phyloP scores from a whole-genome alignment of 2,329 filamentous ascomycete species.

The Coniella vitis region DNA sequence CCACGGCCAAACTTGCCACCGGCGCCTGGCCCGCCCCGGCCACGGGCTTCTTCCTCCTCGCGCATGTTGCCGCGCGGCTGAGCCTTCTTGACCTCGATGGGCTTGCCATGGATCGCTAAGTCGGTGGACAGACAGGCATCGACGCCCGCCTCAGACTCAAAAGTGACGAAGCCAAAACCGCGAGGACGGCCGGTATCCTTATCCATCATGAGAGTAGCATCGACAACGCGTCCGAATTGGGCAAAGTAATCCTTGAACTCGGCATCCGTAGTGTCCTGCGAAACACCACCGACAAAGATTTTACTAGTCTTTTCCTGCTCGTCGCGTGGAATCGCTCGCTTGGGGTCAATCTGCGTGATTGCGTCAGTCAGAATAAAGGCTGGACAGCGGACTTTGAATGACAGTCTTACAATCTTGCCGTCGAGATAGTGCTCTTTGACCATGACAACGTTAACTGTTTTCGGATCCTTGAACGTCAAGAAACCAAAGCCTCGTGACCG shows the following conservation, averaged over 20 bases:
- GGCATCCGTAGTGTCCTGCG: slow-evolving; percentile 91
- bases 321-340: slow-evolving; percentile 92
- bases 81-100: slow-evolving; percentile 96
- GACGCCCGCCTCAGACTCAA: slow-evolving; percentile 91
- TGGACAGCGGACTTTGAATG: too few relatives aligned
- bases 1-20: slow-evolving; percentile 49
- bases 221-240: slow-evolving; percentile 91
- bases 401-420: slow-evolving; percentile 81
- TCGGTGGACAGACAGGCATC: slow-evolving; percentile 81
- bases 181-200: slow-evolving; percentile 96
- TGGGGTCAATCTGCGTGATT: slow-evolving; percentile 77
- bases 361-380: neutral
- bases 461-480: slow-evolving; percentile 93
- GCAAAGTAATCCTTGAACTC: slow-evolving; percentile 97
- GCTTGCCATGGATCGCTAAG: slow-evolving; percentile 89
- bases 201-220: slow-evolving; percentile 99
- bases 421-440: slow-evolving; percentile 98
- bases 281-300: slow-evolving; percentile 97
- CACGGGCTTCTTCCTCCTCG: slow-evolving; percentile 73
- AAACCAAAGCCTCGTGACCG: slow-evolving; percentile 95
- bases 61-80: slow-evolving; percentile 91
- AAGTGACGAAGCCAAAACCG: slow-evolving; percentile 97
- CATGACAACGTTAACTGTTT: slow-evolving; percentile 98
- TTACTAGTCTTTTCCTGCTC: slow-evolving; percentile 98
- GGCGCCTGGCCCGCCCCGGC: slow-evolving; percentile 45